Evolutionary conservation across 2,329 filamentous ascomycete species (phyloP).

Genomic region (Alternaria consortialis): DNA sequence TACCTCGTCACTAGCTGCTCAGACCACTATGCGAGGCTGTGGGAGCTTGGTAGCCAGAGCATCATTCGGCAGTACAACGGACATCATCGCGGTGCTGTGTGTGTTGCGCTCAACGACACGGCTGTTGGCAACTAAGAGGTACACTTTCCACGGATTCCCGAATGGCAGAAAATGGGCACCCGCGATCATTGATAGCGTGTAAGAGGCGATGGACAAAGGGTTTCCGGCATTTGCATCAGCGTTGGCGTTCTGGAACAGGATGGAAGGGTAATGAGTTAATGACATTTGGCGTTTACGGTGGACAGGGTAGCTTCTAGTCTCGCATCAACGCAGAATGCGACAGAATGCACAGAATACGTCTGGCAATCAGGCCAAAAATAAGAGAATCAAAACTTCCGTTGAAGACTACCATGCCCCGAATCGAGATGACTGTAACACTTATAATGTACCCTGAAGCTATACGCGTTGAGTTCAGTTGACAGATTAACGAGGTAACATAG

Average conservation of each 20-base stretch:
- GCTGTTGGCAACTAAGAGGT: conserved; percentile 46
- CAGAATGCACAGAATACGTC: background rate
- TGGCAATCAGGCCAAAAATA: background rate
- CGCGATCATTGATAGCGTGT: background rate
- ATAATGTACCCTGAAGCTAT: background rate
- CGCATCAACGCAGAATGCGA: background rate
- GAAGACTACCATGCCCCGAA: background rate
- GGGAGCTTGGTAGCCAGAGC: conserved; percentile 85
- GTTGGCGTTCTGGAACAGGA: conserved; percentile 13
- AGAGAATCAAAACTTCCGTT: background rate
- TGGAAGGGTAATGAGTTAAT: conserved; percentile 2
- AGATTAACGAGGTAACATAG: background rate
- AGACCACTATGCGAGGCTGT: conserved; percentile 90
- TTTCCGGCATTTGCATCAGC: conserved; percentile 16
- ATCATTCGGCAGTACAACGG: conserved; percentile 97
- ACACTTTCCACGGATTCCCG: background rate
- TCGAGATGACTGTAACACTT: background rate
- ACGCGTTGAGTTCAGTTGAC: background rate
- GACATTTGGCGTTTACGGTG: conserved; percentile 8
- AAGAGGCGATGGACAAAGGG: background rate
- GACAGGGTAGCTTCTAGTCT: background rate
- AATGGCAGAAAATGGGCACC: background rate
- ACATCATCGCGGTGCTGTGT: conserved; percentile 89
- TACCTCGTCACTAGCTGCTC: conserved; percentile 94
- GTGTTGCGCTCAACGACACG: conserved; percentile 86